Base-by-base conservation (phyloP, 441 rosid species). In the Eutrema salsugineum region DNA sequence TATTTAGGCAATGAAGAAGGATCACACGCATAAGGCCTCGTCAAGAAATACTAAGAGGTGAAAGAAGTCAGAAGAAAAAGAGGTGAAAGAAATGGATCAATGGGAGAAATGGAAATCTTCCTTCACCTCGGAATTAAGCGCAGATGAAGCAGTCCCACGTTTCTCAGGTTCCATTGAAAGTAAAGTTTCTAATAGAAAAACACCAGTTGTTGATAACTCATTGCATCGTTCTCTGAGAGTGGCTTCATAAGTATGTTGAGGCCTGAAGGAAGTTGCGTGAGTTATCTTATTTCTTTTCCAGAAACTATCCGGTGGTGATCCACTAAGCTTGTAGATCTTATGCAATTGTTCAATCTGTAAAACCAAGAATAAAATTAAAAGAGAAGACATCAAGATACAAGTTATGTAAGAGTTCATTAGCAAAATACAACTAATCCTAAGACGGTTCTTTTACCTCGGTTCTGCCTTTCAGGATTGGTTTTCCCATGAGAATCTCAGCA, bases 81-180 rank as follows among this genome's bases (percentile, higher is more conserved):
- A 19, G 15, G 10, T 68, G 6, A 30, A 35, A 36, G 19, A 62
- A 36, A 54, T 36, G 16, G 51, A 19, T 27, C 0, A 49, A 68
- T 0, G 2, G 0, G 44, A 62, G 44, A 62, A 19, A 38, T 10
- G 14, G 14, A 57, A 32, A 36, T 8, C 6, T 24, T 59, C 9
- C 0, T 28, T 66, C 77, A 94, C 98, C 91, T 83, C 86, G 5
- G 95, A 85, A 67, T 77, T 19, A 35, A 90, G 91, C 14, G 92
- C 91, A 35, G 91, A 83, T 8, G 95, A 88, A 51, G 96, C 95
- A 66, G 97, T 89, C 27, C 97, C 97, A n/a, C 97, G 96, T 39
- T 83, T 90, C 19, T 83, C 81, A 2, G 97, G 95, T 71, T 94
- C 93, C 59, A 94, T 68, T 27, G 93, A 87, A 53, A 91, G 93